Conservation (phyloP, 169 alveolate genomes). For the Eimeria acervulina region DNA sequence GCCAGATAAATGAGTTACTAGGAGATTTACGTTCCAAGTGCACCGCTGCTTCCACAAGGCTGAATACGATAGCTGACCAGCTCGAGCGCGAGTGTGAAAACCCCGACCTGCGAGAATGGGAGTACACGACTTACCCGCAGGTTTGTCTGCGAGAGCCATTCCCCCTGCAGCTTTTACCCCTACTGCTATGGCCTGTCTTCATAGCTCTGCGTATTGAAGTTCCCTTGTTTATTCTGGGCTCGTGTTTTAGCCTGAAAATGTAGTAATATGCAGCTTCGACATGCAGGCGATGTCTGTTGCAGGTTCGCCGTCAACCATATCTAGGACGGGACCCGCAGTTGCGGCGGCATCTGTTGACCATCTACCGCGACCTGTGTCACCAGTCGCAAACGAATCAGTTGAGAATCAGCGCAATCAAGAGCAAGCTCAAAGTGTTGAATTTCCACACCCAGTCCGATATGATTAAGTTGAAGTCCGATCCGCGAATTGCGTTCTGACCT, state of each 20-base stretch:
- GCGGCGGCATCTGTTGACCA: slow-evolving; percentile 55
- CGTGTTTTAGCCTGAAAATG: background rate
- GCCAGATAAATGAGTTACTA: slow-evolving; percentile 68
- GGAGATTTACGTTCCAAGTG: slow-evolving; percentile 74
- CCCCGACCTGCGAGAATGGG: slow-evolving; percentile 82
- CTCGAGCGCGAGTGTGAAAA: slow-evolving; percentile 73
- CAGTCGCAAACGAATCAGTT: slow-evolving; percentile 77
- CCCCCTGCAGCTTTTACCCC: background rate
- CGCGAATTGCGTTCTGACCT: slow-evolving; percentile 67
- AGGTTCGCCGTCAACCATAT: slow-evolving; percentile 79
- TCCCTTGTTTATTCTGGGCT: background rate
- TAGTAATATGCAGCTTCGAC: background rate
- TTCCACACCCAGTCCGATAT: slow-evolving; percentile 78
- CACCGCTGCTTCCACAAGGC: slow-evolving; percentile 72
- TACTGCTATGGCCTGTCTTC: background rate
- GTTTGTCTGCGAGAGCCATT: slow-evolving; percentile 8
- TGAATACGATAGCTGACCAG: slow-evolving; percentile 63
- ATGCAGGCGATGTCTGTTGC: background rate
- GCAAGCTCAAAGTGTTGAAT: slow-evolving; percentile 74
- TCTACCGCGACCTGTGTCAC: slow-evolving; percentile 65
- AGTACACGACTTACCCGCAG: slow-evolving; percentile 73
- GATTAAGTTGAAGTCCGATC: slow-evolving; percentile 79
- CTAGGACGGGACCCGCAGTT: slow-evolving; percentile 71
- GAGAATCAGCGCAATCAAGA: slow-evolving; percentile 66
- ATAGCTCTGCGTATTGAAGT: background rate